Conservation (phyloP, 768 basidiomycete species). For the Boletus fagicola region DNA sequence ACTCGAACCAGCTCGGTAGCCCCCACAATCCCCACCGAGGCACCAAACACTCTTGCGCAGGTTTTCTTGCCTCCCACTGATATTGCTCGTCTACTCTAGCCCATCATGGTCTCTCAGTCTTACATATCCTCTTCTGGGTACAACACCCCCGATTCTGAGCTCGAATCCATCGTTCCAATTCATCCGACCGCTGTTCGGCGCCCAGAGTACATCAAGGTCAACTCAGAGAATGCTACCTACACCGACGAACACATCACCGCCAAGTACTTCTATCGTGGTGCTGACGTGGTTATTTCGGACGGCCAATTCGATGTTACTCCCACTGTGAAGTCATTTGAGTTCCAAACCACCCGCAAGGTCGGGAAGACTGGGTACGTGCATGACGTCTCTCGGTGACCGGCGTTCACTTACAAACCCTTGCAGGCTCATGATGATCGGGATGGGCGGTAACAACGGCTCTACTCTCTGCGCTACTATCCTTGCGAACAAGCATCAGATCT, state of each 20-base stretch:
- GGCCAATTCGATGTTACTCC: slow-evolving; percentile 81
- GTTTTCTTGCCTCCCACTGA: slow-evolving; percentile 55
- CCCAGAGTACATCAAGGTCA: slow-evolving; percentile 71
- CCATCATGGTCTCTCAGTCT: slow-evolving; percentile 50
- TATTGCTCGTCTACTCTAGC: slow-evolving; percentile 26
- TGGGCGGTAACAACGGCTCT: slow-evolving; percentile 96
- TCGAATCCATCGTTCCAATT: slow-evolving; percentile 66
- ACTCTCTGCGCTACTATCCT: slow-evolving; percentile 93
- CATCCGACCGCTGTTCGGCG: slow-evolving; percentile 87
- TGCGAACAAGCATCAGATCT: slow-evolving; percentile 92
- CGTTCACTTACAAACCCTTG: not conserved
- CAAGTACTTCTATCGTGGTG: slow-evolving; percentile 78
- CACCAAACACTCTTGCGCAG: slow-evolving; percentile 75
- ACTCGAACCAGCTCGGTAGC: slow-evolving; percentile 91
- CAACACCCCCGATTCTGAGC: slow-evolving; percentile 68
- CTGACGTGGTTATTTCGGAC: slow-evolving; percentile 63
- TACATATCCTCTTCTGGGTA: slow-evolving; percentile 56
- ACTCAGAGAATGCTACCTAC: slow-evolving; percentile 79
- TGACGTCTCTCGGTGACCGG: slow-evolving; percentile 5
- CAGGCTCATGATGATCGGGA: slow-evolving; percentile 95
- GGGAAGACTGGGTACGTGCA: slow-evolving; percentile 84
- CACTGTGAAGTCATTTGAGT: slow-evolving; percentile 78
- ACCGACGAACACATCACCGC: slow-evolving; percentile 80
- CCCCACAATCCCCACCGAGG: slow-evolving; percentile 88
- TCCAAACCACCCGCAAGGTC: slow-evolving; percentile 85